A percentile compares a stretch with the other conserved stretches of the same genome.
phyloP scores from a whole-genome alignment of 768 basidiomycete species.

The Cubamyces sp. region DNA sequence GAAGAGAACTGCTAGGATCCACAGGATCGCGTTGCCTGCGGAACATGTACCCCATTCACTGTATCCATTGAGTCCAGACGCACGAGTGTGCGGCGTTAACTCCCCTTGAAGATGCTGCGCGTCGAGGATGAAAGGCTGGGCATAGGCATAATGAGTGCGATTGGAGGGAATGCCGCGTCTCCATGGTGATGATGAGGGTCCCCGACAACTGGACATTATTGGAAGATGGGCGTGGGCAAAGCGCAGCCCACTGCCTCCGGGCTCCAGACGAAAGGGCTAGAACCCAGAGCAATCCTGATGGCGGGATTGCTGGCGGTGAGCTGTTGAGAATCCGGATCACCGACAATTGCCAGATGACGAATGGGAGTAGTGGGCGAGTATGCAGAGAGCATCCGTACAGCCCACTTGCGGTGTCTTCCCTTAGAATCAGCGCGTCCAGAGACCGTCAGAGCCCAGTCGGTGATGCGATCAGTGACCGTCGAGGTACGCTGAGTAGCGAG shows the following conservation, averaged over 20 bases:
- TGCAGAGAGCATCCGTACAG: slow-evolving; percentile 2
- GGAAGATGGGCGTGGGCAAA: slow-evolving; percentile 8
- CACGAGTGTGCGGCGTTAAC: background rate
- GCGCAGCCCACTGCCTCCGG: slow-evolving; percentile 12
- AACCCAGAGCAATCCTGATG: slow-evolving; percentile 2
- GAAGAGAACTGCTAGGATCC: too few species aligned
- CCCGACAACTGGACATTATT: background rate
- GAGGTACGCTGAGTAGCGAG: too few species aligned
- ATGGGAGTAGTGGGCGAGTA: background rate
- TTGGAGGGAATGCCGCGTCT: background rate
- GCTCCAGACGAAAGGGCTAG: background rate
- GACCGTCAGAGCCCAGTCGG: background rate
- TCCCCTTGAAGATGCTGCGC: background rate
- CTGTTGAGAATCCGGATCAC: background rate
- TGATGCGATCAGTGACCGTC: too few species aligned
- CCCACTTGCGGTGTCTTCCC: background rate
- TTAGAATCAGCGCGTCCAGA: background rate
- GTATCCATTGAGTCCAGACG: background rate
- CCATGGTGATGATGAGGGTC: slow-evolving; percentile 1
- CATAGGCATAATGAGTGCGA: too few species aligned
- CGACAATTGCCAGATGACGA: background rate
- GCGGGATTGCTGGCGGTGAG: slow-evolving; percentile 13
- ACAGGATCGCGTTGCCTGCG: too few species aligned
- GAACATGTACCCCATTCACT: background rate
- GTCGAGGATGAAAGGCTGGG: background rate